Conservation (phyloP, 495 filamentous ascomycete genomes). For the Aspergillus ellipticus region DNA sequence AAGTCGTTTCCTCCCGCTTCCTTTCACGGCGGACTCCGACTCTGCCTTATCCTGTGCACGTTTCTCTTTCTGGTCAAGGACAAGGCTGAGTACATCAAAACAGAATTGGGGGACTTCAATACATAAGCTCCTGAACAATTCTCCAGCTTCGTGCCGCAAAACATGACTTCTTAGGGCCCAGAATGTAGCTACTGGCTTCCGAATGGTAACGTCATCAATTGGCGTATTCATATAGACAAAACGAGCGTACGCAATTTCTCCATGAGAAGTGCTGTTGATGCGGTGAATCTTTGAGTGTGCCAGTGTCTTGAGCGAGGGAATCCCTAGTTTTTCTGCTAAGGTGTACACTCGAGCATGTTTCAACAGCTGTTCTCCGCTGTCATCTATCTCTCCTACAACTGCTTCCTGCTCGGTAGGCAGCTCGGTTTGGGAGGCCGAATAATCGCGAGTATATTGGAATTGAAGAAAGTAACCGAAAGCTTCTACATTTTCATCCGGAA, state of each 20-base stretch:
- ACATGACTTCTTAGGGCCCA: conserved; percentile 82
- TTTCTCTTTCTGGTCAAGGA: conserved; percentile 66
- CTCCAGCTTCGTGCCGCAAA: conserved; percentile 76
- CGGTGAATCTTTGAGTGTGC: conserved; percentile 87
- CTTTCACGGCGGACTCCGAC: conserved; percentile 25
- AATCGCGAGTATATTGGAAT: conserved; percentile 89
- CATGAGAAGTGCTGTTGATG: conserved; percentile 77
- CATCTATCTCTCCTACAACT: conserved; percentile 59
- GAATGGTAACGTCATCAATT: conserved; percentile 65
- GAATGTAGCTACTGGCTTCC: conserved; percentile 82
- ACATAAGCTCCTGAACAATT: conserved; percentile 76
- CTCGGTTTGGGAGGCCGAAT: conserved; percentile 67
- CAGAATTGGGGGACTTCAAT: conserved; percentile 86
- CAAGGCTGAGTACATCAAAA: conserved; percentile 78
- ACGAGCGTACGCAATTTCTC: conserved; percentile 84
- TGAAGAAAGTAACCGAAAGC: conserved; percentile 85
- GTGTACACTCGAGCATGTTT: conserved; percentile 88
- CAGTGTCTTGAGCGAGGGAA: conserved; percentile 69
- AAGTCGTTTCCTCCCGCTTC: conserved; percentile 31
- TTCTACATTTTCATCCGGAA: conserved; percentile 68
- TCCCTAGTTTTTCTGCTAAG: conserved; percentile 72
- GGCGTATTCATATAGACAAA: conserved; percentile 81
- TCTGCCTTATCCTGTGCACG: conserved; percentile 26
- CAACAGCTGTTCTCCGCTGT: conserved; percentile 71
- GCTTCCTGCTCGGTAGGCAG: conserved; percentile 48